Conservation (phyloP, 2,329 filamentous ascomycete species). For the Amesomyces nigricolor region DNA sequence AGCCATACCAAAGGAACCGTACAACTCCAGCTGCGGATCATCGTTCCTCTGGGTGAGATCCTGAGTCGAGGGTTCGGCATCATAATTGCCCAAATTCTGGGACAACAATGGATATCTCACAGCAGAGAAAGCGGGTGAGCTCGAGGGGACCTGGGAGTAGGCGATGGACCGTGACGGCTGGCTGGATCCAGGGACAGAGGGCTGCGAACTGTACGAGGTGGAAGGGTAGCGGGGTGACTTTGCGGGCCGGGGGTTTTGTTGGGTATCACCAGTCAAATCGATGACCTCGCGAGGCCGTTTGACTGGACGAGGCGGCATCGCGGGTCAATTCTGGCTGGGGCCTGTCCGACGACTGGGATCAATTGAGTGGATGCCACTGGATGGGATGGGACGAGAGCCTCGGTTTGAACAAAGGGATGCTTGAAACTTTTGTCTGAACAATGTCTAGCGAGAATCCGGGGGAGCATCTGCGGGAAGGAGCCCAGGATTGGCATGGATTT, state of each 20-base stretch:
- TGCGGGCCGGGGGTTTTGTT: constrained; percentile 27
- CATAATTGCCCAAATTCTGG: constrained; percentile 11
- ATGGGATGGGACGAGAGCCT: too few relatives aligned
- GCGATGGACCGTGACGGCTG: not conserved
- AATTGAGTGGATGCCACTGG: not conserved
- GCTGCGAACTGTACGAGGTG: constrained; percentile 3
- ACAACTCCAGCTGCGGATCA: constrained; percentile 39
- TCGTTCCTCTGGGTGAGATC: constrained; percentile 43
- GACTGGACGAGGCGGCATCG: constrained; percentile 14
- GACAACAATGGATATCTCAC: not conserved
- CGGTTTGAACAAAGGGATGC: too few relatives aligned
- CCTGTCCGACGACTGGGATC: not conserved
- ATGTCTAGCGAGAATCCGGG: too few relatives aligned
- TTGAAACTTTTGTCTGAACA: too few relatives aligned
- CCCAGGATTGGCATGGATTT: too few relatives aligned
- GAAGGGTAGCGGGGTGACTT: constrained; percentile 19
- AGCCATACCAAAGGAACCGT: constrained; percentile 41
- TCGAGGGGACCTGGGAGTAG: not conserved
- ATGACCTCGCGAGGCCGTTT: constrained; percentile 38
- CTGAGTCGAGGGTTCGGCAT: constrained; percentile 36
- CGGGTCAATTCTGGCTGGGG: not conserved
- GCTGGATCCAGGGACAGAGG: constrained; percentile 5
- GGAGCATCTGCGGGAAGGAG: too few relatives aligned
- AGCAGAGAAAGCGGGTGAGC: not conserved
- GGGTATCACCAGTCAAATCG: constrained; percentile 38